A percentile compares a stretch with the other conserved stretches of the same genome.
These are phyloP conservation scores for Chrysoporthe deuterocubensis DNA, from an alignment of 2,329 filamentous ascomycete genomes.

Conservation along the genomic window DNA sequence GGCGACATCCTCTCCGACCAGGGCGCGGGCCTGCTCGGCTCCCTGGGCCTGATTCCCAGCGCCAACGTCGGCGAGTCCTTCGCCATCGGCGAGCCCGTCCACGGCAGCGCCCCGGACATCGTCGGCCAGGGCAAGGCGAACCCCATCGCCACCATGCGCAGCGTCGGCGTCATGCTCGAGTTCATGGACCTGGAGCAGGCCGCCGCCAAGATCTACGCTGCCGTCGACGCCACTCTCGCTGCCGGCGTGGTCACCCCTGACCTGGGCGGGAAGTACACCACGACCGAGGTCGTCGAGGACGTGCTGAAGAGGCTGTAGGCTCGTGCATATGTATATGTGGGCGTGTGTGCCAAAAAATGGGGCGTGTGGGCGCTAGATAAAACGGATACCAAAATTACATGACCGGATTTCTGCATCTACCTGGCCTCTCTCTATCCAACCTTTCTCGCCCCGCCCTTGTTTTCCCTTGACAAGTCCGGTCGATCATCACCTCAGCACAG, in stretches of 20 bases:
- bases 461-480: background rate
- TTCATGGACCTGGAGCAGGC: constrained; percentile 88
- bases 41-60: constrained; percentile 87
- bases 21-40: constrained; percentile 90
- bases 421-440: background rate
- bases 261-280: constrained; percentile 84
- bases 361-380: constrained; percentile 14
- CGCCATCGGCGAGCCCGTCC: constrained; percentile 97
- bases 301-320: constrained; percentile 78
- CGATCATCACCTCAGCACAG: no score
- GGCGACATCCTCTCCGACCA: constrained; percentile 96
- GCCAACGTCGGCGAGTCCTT: constrained; percentile 95
- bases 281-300: constrained; percentile 84
- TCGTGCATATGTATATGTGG: background rate
- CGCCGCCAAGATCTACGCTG: constrained; percentile 86
- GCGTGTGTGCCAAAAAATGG: background rate
- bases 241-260: constrained; percentile 87
- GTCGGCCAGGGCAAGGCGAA: constrained; percentile 92
- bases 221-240: constrained; percentile 87
- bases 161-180: constrained; percentile 92
- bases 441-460: no score
- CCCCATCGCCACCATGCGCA: constrained; percentile 91
- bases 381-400: constrained; percentile 19
- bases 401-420: background rate
- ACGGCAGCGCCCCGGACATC: constrained; percentile 95